Conservation (phyloP, 371 early-diverging fungal genomes). For the Mortierella sp. region DNA sequence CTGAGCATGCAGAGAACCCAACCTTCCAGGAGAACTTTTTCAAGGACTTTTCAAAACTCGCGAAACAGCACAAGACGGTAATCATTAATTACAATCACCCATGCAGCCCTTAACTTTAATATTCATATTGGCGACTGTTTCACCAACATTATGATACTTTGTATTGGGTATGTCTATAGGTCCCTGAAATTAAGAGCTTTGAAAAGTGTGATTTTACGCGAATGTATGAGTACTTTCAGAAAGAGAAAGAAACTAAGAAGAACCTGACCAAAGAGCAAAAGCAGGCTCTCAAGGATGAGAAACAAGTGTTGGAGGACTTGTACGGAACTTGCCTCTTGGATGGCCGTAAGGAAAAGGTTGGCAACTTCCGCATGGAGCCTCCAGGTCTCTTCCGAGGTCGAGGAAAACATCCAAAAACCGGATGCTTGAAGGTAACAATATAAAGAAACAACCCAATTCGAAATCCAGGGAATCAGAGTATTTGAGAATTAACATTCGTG, state of each 20-base stretch:
- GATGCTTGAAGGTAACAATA: conserved; percentile 84
- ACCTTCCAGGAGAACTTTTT: conserved; percentile 95
- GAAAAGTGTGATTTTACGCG: conserved; percentile 92
- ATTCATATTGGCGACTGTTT: background rate
- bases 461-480: no score
- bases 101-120: background rate
- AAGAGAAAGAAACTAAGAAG: conserved; percentile 85
- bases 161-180: conserved; percentile 42
- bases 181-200: conserved; percentile 82
- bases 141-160: background rate
- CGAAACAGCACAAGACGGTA: conserved; percentile 76
- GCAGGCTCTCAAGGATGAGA: conserved; percentile 81
- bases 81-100: background rate
- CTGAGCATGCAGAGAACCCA: conserved; percentile 88
- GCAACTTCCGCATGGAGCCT: conserved; percentile 97
- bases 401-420: conserved; percentile 97
- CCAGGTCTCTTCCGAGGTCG: conserved; percentile 97
- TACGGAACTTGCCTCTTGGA: conserved; percentile 86
- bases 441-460: background rate
- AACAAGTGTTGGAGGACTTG: conserved; percentile 75
- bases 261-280: conserved; percentile 93
- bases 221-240: conserved; percentile 84
- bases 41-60: conserved; percentile 80
- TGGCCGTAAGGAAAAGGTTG: conserved; percentile 96
- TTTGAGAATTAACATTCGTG: no score